Evolutionary conservation across 2,329 filamentous ascomycete species (phyloP).

Genomic region (Aspergillus glaucus): DNA sequence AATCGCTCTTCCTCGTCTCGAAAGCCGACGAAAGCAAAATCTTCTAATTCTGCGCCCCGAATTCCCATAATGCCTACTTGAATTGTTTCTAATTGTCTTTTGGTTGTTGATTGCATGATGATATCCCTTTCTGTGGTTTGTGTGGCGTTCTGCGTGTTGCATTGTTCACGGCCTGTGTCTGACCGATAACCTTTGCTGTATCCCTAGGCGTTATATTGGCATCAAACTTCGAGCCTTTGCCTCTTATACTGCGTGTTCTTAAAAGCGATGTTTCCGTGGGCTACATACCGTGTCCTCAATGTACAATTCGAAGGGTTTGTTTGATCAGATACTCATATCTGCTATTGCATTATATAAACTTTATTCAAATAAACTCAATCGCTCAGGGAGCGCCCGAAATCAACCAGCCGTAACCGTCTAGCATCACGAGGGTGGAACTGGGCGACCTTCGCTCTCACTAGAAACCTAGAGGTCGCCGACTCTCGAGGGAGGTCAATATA

Average conservation of each 20-base stretch:
- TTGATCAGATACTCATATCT: neutral
- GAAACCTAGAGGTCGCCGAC: conserved; percentile 48
- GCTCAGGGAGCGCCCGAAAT: conserved; percentile 42
- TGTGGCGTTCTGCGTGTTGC: neutral
- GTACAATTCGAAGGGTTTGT: neutral
- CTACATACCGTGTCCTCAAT: neutral
- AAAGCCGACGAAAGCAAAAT: conserved; percentile 20
- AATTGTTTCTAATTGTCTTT: conserved; percentile 4
- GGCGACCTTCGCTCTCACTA: conserved; percentile 50
- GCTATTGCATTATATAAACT: neutral
- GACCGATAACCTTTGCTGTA: conserved; percentile 6
- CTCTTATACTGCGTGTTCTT: neutral
- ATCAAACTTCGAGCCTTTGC: neutral
- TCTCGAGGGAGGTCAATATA: conserved; percentile 47
- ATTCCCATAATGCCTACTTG: conserved; percentile 37
- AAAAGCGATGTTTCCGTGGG: conserved; percentile 7
- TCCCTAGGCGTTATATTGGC: conserved; percentile 9
- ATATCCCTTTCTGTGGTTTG: neutral
- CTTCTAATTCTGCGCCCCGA: conserved; percentile 20
- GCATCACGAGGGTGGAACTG: conserved; percentile 53
- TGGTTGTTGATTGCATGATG: neutral
- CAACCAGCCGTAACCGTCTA: conserved; percentile 45
- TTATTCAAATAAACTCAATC: conserved; percentile 12
- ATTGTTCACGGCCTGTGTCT: neutral
- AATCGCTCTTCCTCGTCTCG: conserved; percentile 16